phyloP scores from a whole-genome alignment of 441 rosid species.

The Mallotus japonicus region DNA sequence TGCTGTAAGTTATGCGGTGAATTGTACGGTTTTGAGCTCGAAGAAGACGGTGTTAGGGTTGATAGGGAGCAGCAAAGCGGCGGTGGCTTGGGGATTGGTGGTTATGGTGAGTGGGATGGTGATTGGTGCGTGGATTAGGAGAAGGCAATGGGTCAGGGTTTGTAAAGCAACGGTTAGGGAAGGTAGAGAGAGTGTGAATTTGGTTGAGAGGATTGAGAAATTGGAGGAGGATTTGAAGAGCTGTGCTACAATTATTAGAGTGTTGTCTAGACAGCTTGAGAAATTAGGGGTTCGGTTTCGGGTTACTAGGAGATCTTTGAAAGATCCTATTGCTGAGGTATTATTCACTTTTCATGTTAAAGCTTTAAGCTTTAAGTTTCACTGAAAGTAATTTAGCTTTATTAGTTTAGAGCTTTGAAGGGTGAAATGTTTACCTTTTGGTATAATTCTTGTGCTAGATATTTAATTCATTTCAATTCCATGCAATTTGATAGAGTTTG shows the following conservation, averaged over 20 bases:
- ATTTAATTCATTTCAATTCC: neutral
- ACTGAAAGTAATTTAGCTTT: neutral
- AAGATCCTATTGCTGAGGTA: slow-evolving; percentile 84
- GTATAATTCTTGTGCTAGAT: neutral
- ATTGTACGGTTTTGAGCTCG: slow-evolving; percentile 34
- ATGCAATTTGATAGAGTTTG: neutral
- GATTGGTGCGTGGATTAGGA: slow-evolving; percentile 62
- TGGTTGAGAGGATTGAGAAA: slow-evolving; percentile 67
- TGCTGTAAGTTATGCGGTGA: slow-evolving; percentile 47
- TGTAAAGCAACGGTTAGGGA: slow-evolving; percentile 39
- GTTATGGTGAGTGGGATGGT: slow-evolving; percentile 52
- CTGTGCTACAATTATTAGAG: slow-evolving; percentile 55
- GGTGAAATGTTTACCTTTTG: neutral
- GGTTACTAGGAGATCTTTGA: slow-evolving; percentile 64
- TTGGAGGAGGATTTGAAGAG: slow-evolving; percentile 79
- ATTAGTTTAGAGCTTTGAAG: neutral
- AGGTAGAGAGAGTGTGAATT: slow-evolving; percentile 40
- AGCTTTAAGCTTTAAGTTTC: neutral
- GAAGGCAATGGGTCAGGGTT: slow-evolving; percentile 63
- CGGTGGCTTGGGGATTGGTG: slow-evolving; percentile 48
- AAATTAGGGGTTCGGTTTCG: slow-evolving; percentile 83
- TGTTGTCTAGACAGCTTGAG: slow-evolving; percentile 79
- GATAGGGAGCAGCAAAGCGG: slow-evolving; percentile 47
- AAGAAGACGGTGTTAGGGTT: slow-evolving; percentile 36
- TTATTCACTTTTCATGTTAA: neutral